Percentiles rank a stretch among this genome's conserved stretches.
Conservation (phyloP, 1,284 basidiomycete species). For the Ustilago shanxiensis region DNA sequence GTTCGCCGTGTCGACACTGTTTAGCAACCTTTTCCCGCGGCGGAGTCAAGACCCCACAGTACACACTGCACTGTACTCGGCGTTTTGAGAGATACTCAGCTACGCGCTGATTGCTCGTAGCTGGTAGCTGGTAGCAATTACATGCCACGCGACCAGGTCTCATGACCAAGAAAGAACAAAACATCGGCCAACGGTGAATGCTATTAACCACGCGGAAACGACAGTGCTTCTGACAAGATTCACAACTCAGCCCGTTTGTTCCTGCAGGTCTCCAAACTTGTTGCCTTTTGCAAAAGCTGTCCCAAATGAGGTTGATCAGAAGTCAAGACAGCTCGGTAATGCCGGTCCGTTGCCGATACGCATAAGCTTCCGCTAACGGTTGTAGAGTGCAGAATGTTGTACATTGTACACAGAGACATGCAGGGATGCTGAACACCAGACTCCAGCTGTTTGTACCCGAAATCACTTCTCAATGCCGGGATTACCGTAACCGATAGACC, state of each 20-base stretch:
- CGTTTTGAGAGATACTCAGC: background rate
- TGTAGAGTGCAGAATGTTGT: background rate
- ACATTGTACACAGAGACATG: too few species aligned
- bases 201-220: background rate
- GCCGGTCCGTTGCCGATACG: slow-evolving; percentile 10
- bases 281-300: background rate
- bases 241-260: background rate
- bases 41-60: background rate
- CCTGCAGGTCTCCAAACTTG: background rate
- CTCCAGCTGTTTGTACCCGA: too few species aligned
- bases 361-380: background rate
- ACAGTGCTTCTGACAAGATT: too few species aligned
- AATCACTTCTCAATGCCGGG: too few species aligned
- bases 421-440: too few species aligned
- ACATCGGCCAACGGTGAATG: background rate
- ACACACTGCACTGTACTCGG: too few species aligned
- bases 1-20: background rate
- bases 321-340: background rate
- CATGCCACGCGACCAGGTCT: background rate
- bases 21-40: background rate
- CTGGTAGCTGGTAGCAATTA: background rate
- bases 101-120: background rate
- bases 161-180: background rate
- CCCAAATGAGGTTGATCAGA: background rate
- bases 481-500: background rate